Base-by-base conservation (phyloP, 2,329 filamentous ascomycete genomes). In the Penicillium janthinellum region DNA sequence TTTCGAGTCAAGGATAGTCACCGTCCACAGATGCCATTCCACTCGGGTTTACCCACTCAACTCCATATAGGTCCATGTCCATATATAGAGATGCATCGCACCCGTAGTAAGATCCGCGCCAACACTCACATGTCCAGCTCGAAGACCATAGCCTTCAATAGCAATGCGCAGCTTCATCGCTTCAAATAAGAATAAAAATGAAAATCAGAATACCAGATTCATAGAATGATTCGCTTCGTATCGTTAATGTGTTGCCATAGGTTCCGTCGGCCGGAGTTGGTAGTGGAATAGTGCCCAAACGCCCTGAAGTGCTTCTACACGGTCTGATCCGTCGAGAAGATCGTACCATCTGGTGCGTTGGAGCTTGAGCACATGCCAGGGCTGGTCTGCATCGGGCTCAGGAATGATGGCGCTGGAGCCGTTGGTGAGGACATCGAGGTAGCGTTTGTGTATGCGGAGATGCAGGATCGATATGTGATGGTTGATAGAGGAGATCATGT, bases 381-480 rank as follows among this genome's bases (percentile, higher is more conserved):
- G 70, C 31, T 75, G 67, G 7, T 78, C 74, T 5, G 60, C 22
- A 17, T 64, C 58, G 1, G 67, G 60, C 3, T 66, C 64, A 8
- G 59, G 50, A 22, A 58, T 67, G 66, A 65, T 70, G 11, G 57
- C 65, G 62, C 71, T 73, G 15, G 68, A 67, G 7, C 82, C 84
- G 4, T 76, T 75, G 11, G 78, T 79, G 41, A 88, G 73, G 64
- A 81, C 81, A n/a, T 83, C 79, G 37, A 86, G 69, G 69, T 88
- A 88, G 20, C 79, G 75, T 25, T 75, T 74, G 69, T 87, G 85
- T 47, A 88, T 78, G 35, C 80, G 82, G 50, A 88, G 76, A 64
- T 84, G 84, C 54, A 88, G 70, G 50, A 88, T 81, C 57, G 83
- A 81, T 61, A 88, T 78, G 65, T 88, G 86, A 72, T 87, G 85